phyloP scores from a whole-genome alignment of 495 filamentous ascomycete species.

The Penicillium salamii region DNA sequence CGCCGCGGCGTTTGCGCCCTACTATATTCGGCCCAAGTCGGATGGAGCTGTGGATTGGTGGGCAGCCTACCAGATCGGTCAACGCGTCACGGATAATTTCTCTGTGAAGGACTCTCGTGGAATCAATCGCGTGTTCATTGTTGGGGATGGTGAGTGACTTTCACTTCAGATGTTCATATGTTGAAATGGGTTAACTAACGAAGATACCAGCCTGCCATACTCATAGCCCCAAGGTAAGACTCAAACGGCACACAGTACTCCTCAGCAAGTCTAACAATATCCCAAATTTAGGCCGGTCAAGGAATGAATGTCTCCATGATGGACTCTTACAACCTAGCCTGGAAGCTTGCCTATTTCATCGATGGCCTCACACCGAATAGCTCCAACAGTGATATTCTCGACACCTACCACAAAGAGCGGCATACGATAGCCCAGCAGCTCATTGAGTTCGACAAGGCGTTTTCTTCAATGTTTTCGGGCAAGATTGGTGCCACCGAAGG shows the following conservation, averaged over 20 bases:
- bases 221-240: constrained; percentile 61
- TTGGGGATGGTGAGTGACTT: constrained; percentile 45
- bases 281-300: constrained; percentile 61
- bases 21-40: constrained; percentile 26
- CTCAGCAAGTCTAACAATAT: not conserved
- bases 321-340: constrained; percentile 76
- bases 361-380: constrained; percentile 48
- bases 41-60: constrained; percentile 18
- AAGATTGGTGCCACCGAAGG: constrained; percentile 37
- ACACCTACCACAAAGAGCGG: constrained; percentile 68
- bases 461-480: constrained; percentile 47
- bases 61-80: constrained; percentile 37
- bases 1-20: constrained; percentile 31
- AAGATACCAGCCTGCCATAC: constrained; percentile 44
- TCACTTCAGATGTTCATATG: not conserved
- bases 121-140: constrained; percentile 53
- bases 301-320: constrained; percentile 87
- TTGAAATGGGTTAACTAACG: not conserved
- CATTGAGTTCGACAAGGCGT: constrained; percentile 67
- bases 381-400: constrained; percentile 50
- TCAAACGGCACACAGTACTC: not conserved
- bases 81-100: constrained; percentile 30
- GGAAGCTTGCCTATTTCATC: constrained; percentile 74
- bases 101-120: constrained; percentile 45
- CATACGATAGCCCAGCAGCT: constrained; percentile 67